phyloP scores from a whole-genome alignment of 1,284 basidiomycete genomes.

The Trametes versicolor region DNA sequence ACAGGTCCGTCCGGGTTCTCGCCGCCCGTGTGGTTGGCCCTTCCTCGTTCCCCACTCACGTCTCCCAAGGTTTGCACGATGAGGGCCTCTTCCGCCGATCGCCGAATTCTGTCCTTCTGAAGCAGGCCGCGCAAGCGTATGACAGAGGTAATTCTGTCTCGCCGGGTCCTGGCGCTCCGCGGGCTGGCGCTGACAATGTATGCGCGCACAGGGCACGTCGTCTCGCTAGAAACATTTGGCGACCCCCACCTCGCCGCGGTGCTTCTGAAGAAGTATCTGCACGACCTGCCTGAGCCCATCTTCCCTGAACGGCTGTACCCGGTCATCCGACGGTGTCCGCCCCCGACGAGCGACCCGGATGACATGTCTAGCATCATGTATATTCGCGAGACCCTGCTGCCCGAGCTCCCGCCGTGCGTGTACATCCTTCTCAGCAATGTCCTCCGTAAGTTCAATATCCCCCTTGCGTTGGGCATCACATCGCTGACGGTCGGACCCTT shows the following conservation, averaged over 20 bases:
- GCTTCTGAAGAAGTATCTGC: conserved; percentile 84
- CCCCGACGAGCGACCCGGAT: conserved; percentile 58
- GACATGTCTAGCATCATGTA: conserved; percentile 70
- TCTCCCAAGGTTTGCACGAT: conserved; percentile 65
- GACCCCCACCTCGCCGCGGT: conserved; percentile 87
- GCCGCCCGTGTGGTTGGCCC: conserved; percentile 11
- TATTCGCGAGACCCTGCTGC: conserved; percentile 72
- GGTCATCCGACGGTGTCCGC: conserved; percentile 73
- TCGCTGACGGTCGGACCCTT: conserved; percentile 4
- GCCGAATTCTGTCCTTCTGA: conserved; percentile 74
- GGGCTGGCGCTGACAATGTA: conserved; percentile 23
- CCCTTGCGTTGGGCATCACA: not conserved
- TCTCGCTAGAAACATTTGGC: conserved; percentile 75
- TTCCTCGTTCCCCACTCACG: conserved; percentile 19
- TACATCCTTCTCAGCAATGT: conserved; percentile 78
- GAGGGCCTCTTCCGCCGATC: conserved; percentile 86
- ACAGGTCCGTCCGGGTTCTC: conserved; percentile 51
- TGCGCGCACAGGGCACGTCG: conserved; percentile 67
- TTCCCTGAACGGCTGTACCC: conserved; percentile 77
- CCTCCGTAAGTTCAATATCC: conserved; percentile 64
- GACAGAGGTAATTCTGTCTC: conserved; percentile 64
- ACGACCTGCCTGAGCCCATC: conserved; percentile 80
- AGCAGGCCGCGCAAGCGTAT: conserved; percentile 82
- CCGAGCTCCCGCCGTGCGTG: conserved; percentile 73
- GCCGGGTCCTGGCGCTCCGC: conserved; percentile 6